Base-by-base conservation (phyloP, 2,329 filamentous ascomycete genomes). In the Botrytis pseudocinerea region DNA sequence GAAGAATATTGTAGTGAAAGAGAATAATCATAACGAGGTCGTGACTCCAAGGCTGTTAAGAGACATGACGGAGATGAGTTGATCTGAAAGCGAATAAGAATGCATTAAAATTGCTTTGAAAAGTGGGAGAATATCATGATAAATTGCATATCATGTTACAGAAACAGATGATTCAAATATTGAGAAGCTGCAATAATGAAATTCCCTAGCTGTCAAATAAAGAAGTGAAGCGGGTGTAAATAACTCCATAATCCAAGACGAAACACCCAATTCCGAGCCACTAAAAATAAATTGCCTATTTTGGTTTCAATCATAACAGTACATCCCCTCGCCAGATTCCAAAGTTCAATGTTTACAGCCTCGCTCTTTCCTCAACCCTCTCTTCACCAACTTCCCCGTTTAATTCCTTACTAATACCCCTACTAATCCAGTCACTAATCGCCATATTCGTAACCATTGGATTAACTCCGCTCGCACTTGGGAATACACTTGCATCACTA, bases 381-480 rank as follows among this genome's bases (percentile, higher is more conserved):
- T 32, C 35, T 20, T 18, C 32, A n/a, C 51, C n/a, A 61, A 25
- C 20, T 20, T 51, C 42, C 12, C 22, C 40, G 14, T 70, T 73
- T 78, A 88, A 70, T 65, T 88, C 88, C 79, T 81, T 82, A n/a
- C 82, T 84, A 62, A 92, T 80, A 0, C 86, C 85, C 78, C 86
- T 83, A 4, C 88, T 88, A 75, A 93, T 90, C 82, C 87, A 88
- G 79, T 92, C 89, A 66, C 89, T 85, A 78, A 92, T 87, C 1
- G 89, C 88, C 92, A 95, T 93, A 73, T 85, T 87, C 20, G 92
- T 94, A 61, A 94, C 84, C 93, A 95, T 95, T 20, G 93, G 93
- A 80, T 95, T 95, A 44, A 94, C 92, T 1, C 93, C 93, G 80
- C 89, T 93, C 18, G 92, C 92, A 73, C 88, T 91, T 1, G 92